These are phyloP conservation scores for Baorangia bicolor DNA, from an alignment of 768 basidiomycete species.

Conservation along the genomic window DNA sequence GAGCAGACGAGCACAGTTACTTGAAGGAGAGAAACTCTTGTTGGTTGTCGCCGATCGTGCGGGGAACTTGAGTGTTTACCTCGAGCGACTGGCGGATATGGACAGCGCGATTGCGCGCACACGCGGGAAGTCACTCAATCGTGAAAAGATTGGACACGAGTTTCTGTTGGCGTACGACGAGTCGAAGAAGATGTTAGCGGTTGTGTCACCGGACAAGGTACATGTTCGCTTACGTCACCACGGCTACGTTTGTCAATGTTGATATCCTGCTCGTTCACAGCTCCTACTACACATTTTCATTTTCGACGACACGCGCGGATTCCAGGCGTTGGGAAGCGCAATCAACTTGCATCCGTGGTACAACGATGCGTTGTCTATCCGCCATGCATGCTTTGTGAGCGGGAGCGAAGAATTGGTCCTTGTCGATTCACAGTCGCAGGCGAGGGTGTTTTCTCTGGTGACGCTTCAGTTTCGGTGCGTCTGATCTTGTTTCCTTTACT, in stretches of 20 bases:
- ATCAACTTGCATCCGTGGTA: conserved; percentile 48
- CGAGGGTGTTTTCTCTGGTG: conserved; percentile 52
- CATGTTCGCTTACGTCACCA: background rate
- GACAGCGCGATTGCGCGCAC: conserved; percentile 30
- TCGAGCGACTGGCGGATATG: conserved; percentile 36
- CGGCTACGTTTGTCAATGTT: background rate
- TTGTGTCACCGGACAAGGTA: conserved; percentile 46
- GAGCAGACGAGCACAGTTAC: conserved; percentile 39
- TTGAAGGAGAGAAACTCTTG: conserved; percentile 41
- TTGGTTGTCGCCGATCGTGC: conserved; percentile 39
- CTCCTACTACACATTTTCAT: conserved; percentile 44
- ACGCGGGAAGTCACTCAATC: conserved; percentile 35
- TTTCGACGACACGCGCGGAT: conserved; percentile 44
- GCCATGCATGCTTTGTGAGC: conserved; percentile 42
- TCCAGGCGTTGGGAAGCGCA: conserved; percentile 42
- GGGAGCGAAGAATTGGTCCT: conserved; percentile 54
- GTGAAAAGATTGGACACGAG: conserved; percentile 46
- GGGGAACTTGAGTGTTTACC: conserved; percentile 38
- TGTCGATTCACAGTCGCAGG: conserved; percentile 43
- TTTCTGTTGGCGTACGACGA: conserved; percentile 54
- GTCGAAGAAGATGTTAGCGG: conserved; percentile 44
- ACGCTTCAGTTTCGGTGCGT: conserved; percentile 53
- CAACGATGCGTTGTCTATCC: conserved; percentile 26
- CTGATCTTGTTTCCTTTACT: background rate
- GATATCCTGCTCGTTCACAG: conserved; percentile 11